These are phyloP conservation scores for Athelia sp. DNA, from an alignment of 1,284 basidiomycete genomes.

Conservation along the genomic window DNA sequence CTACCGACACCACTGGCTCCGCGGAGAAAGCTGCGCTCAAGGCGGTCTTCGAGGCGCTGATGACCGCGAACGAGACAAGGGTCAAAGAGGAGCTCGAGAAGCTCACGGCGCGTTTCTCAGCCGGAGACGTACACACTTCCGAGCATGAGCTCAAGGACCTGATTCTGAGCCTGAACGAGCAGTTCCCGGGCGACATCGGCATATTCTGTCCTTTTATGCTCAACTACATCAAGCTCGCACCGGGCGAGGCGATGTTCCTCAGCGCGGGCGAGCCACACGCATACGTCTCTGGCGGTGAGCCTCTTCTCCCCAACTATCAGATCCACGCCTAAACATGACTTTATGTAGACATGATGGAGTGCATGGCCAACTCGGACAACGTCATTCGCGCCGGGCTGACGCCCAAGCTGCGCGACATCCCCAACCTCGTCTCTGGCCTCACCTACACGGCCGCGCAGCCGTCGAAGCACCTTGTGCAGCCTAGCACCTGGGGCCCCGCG, in stretches of 20 bases:
- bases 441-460: slow-evolving; percentile 79
- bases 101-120: slow-evolving; percentile 64
- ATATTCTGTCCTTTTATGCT: slow-evolving; percentile 90
- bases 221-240: slow-evolving; percentile 78
- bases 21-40: slow-evolving; percentile 61
- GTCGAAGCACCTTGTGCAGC: slow-evolving; percentile 64
- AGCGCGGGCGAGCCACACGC: slow-evolving; percentile 97
- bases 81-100: slow-evolving; percentile 52
- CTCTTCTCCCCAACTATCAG: slow-evolving; percentile 2
- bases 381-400: slow-evolving; percentile 98
- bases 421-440: slow-evolving; percentile 84
- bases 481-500: slow-evolving; percentile 41
- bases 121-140: slow-evolving; percentile 31
- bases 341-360: slow-evolving; percentile 85
- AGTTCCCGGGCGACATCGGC: slow-evolving; percentile 94
- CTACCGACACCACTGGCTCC: slow-evolving; percentile 35
- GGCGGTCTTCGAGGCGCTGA: slow-evolving; percentile 77
- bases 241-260: slow-evolving; percentile 91
- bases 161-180: slow-evolving; percentile 66
- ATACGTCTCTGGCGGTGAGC: slow-evolving; percentile 84
- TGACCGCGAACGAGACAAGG: slow-evolving; percentile 59
- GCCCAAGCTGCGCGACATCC: slow-evolving; percentile 91
- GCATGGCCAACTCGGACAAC: slow-evolving; percentile 98
- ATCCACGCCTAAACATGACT: not conserved
- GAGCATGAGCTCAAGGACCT: slow-evolving; percentile 58